Evolutionary conservation across 2,329 filamentous ascomycete species (phyloP).

Genomic region (Paracoccidioides brasiliensis): DNA sequence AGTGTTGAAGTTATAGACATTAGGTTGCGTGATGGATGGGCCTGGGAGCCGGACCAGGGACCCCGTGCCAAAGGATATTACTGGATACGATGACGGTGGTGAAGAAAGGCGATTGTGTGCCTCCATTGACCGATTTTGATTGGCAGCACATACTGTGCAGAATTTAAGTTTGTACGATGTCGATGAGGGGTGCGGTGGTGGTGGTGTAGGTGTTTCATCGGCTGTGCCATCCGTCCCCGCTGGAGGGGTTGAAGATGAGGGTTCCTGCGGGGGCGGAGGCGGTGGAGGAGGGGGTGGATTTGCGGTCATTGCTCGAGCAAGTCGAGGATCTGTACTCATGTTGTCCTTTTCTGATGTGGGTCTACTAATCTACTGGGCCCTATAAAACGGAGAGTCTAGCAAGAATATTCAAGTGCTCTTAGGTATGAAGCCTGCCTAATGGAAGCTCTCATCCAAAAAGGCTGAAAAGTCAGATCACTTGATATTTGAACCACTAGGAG

Average conservation of each 20-base stretch:
- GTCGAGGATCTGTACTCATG: slow-evolving; percentile 41
- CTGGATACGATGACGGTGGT: slow-evolving; percentile 74
- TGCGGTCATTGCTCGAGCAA: slow-evolving; percentile 31
- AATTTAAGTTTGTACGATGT: slow-evolving; percentile 58
- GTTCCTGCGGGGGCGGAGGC: slow-evolving; percentile 31
- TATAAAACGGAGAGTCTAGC: background rate
- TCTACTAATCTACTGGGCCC: background rate
- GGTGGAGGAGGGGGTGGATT: slow-evolving; percentile 39
- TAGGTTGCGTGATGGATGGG: slow-evolving; percentile 80
- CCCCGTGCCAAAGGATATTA: slow-evolving; percentile 94
- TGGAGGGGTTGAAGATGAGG: slow-evolving; percentile 10
- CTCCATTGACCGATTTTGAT: slow-evolving; percentile 99
- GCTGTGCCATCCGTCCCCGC: slow-evolving; percentile 9
- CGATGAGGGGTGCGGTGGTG: slow-evolving; percentile 30
- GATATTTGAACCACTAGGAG: slow-evolving; percentile 1
- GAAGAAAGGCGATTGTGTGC: slow-evolving; percentile 86
- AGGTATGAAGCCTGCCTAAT: background rate
- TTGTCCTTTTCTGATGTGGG: slow-evolving; percentile 7
- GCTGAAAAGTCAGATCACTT: background rate
- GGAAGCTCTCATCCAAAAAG: slow-evolving; percentile 3
- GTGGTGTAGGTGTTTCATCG: slow-evolving; percentile 10
- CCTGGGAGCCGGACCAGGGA: slow-evolving; percentile 88
- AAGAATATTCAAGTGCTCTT: background rate
- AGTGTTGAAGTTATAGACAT: slow-evolving; percentile 96
- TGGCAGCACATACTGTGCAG: slow-evolving; percentile 67